Evolutionary conservation across 352 stramenopile genomes (phyloP), one percentile per base, ranked within the genome.

Genomic region (Globisporangium carolinianum): DNA sequence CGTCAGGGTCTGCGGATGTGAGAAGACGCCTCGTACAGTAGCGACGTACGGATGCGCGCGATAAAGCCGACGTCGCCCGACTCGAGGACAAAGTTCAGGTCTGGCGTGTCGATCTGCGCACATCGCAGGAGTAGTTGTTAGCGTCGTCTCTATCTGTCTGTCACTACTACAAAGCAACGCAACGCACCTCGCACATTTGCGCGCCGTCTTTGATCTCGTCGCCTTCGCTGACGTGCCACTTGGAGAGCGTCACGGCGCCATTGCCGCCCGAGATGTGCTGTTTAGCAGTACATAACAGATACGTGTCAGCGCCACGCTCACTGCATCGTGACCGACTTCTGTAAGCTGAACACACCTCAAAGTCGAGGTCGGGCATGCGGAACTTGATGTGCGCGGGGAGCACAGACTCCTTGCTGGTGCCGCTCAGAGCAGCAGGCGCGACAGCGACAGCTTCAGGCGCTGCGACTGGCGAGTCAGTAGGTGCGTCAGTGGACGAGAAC

Each of bases 331-430:
- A 14, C 41, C 2, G 36, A 18, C 14, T n/a, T 2, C 11, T 10
- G 6, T 5, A 17, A 61, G 15, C 45, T 24, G 24, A 2, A 52
- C 64, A 18, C 52, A 87, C 79, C 69, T 88, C 79, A 66, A 94
- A 91, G 63, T 94, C 76, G 57, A 94, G 59, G 62, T 94, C 83
- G 24, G 84, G 79, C 79, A 94, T 91, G 63, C 85, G 83, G 69
- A 94, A 92, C 71, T 92, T 92, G 66, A 87, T 86, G 67, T 94
- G 85, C 51, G 65, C 58, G 11, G 85, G 85, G 47, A 94, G 70
- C 45, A 55, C 38, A 36, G 45, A 48, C 45, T 58, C 51, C 42
- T 46, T 42, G 38, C 38, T 42, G 42, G 11, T 46, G 42, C 42
- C n/a, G 11, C 41, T 45, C 24, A 24, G 24, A 24, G 24, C 24